Base-by-base conservation (phyloP, 1,284 basidiomycete species). In the Ganoderma resinaceum region DNA sequence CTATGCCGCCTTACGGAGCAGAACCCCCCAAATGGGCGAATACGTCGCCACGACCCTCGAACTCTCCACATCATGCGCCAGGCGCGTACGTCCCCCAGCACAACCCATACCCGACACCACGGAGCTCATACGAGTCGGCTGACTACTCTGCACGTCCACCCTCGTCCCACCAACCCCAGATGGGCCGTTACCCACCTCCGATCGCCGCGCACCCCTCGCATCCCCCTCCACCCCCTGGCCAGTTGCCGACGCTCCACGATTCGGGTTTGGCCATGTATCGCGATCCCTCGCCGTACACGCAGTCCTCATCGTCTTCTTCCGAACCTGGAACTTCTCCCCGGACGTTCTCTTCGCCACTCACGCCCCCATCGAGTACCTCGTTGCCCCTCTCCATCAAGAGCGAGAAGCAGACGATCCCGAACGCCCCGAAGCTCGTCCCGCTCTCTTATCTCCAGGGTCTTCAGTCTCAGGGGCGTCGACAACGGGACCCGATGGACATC, bases 401-500 rank as follows among this genome's bases (percentile, higher is more conserved):
- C n/a, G 65, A 69, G 60, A 66, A 63, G 33, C 59, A 38, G 35
- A 26, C 37, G n/a, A 40, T 38, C 35, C 55, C 62, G 53, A 46
- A 66, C 31, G 61, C 66, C 26, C 75, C 75, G 33, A 69, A 74
- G 60, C 76, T 79, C 14, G 78, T 79, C 11, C 78, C 78, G 29
- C 76, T 79, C 26, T 61, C 71, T n/a, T 75, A 75, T 40, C 75
- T 79, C 29, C 75, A 77, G 65, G 74, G 71, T 20, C 64, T 76
- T 12, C 67, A 75, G 46, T 58, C 62, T n/a, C 75, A 70, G 37
- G 62, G 62, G 62, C 74, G 74, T 12, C 58, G 42, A 16, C 69
- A 71, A 53, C 68, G 78, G 18, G 75, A 79, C 68, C 74, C 78
- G 26, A 69, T 76, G 70, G 78, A 78, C 65, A 76, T 77, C 70